These are phyloP conservation scores for Verticillium isaacii DNA, from an alignment of 2,329 filamentous ascomycete genomes.

Conservation along the genomic window DNA sequence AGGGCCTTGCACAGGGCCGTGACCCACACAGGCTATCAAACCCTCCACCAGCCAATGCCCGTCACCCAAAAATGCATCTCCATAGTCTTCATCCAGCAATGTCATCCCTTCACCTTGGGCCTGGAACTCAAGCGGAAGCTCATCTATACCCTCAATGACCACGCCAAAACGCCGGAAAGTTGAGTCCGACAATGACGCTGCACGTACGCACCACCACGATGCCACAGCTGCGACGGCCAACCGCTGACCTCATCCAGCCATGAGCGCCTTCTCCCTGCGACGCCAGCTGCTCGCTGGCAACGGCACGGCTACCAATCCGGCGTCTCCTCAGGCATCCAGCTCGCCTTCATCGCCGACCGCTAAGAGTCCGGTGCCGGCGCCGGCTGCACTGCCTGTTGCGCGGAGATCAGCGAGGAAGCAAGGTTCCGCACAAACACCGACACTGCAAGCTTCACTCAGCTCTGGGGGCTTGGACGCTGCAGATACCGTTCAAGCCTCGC, in stretches of 20 bases:
- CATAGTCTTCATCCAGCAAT: background rate
- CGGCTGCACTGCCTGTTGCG: background rate
- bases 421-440: background rate
- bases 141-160: constrained; percentile 15
- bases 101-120: background rate
- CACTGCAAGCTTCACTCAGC: background rate
- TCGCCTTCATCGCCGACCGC: background rate
- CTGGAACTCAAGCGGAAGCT: background rate
- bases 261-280: constrained; percentile 41
- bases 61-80: background rate
- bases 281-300: constrained; percentile 22
- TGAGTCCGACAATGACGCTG: constrained; percentile 18
- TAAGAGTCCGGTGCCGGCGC: background rate
- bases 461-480: background rate
- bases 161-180: constrained; percentile 38
- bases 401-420: background rate
- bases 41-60: background rate
- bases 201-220: constrained; percentile 22
- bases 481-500: background rate
- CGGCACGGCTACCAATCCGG: background rate
- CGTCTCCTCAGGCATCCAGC: background rate
- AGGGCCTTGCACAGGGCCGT: too few species aligned
- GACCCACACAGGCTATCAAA: background rate
- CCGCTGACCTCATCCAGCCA: constrained; percentile 18
- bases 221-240: background rate